These are phyloP conservation scores for Carnegiea gigantea DNA, from an alignment of 179 eudicot species.

Conservation along the genomic window DNA sequence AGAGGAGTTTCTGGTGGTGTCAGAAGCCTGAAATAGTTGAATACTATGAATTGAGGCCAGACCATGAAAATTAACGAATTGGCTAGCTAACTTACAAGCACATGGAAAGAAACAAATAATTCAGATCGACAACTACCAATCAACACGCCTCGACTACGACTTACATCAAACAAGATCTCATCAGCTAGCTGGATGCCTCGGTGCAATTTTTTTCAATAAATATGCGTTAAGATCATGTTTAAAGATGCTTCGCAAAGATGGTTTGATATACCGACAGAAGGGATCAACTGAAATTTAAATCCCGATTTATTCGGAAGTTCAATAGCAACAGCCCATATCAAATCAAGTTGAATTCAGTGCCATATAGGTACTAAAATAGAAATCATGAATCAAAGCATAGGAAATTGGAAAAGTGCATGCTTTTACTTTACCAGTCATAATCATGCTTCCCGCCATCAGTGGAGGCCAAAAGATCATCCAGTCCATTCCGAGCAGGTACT, in stretches of 20 bases:
- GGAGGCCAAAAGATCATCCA: conserved; percentile 71
- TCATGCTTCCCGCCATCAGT: conserved; percentile 86
- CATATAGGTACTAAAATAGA: neutral
- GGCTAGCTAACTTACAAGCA: neutral
- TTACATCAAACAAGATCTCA: neutral
- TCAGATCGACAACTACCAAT: neutral
- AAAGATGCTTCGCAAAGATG: neutral
- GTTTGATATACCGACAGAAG: neutral
- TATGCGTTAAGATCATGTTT: neutral
- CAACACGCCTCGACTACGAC: neutral
- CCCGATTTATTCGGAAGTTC: neutral
- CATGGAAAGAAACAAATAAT: neutral
- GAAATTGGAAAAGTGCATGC: no score
- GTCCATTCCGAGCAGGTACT: conserved; percentile 44
- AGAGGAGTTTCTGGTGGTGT: conserved; percentile 98
- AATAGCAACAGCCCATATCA: neutral
- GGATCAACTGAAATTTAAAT: neutral
- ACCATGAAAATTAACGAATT: neutral
- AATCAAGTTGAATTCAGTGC: neutral
- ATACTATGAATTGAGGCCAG: neutral
- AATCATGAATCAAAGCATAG: neutral
- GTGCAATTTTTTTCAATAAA: neutral
- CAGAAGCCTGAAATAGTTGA: conserved; percentile 60
- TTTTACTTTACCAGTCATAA: conserved; percentile 69
- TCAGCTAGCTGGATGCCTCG: neutral